Percentiles rank a stretch among this genome's conserved stretches.
Evolutionary conservation across 257 asterid species (phyloP).

Genomic region (Fraxinus excelsior): DNA sequence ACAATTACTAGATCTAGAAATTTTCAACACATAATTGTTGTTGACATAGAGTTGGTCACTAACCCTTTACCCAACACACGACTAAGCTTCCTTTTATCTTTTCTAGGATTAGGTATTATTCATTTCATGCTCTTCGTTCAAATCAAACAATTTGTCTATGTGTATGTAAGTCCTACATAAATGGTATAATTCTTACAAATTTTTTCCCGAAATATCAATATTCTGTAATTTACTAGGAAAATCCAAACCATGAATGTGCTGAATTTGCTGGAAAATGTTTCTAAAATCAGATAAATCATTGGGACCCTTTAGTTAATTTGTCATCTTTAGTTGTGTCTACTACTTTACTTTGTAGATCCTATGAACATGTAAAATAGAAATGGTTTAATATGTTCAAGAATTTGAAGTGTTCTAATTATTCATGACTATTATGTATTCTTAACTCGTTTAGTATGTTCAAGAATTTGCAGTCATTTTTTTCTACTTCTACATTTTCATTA

Average conservation of each 20-base stretch:
- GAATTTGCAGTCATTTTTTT: background rate
- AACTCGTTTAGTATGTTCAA: background rate
- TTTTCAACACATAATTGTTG: background rate
- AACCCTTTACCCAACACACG: conserved; percentile 2
- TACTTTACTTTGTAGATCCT: too few species aligned
- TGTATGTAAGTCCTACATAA: background rate
- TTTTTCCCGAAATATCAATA: background rate
- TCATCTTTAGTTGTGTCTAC: too few species aligned
- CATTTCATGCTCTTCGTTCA: background rate
- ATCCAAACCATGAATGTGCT: too few species aligned
- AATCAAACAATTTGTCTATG: background rate
- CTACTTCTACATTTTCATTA: background rate
- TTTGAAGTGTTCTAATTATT: too few species aligned
- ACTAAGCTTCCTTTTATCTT: background rate
- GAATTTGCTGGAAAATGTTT: background rate
- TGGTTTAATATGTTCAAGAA: too few species aligned
- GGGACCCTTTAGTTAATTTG: too few species aligned
- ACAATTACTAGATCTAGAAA: conserved; percentile 27
- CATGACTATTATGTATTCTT: background rate
- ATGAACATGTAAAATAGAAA: background rate
- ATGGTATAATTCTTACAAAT: background rate
- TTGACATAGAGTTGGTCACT: background rate
- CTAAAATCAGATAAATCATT: too few species aligned
- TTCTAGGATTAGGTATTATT: conserved; percentile 16
- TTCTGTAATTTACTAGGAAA: background rate